These are phyloP conservation scores for Mycena pura DNA, from an alignment of 768 basidiomycete genomes.

Conservation along the genomic window DNA sequence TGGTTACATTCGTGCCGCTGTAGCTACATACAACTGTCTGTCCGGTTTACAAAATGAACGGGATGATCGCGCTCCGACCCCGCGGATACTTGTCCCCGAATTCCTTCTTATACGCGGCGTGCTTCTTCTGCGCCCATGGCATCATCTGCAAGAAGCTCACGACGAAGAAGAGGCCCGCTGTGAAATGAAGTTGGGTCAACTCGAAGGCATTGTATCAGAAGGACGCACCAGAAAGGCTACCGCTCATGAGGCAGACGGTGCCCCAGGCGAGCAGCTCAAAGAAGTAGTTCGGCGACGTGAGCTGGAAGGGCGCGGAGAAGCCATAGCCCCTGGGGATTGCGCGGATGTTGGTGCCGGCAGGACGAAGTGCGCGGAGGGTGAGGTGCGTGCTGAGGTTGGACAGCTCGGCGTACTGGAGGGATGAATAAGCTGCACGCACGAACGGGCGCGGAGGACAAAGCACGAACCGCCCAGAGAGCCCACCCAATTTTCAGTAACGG, in stretches of 20 bases:
- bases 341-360: conserved; percentile 76
- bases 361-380: conserved; percentile 83
- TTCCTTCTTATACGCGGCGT: conserved; percentile 88
- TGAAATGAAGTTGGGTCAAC: neutral
- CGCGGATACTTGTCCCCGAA: conserved; percentile 87
- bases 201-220: too few species aligned
- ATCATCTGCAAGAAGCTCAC: conserved; percentile 74
- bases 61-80: conserved; percentile 79
- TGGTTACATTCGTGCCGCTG: too few species aligned
- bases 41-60: conserved; percentile 68
- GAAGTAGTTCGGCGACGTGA: conserved; percentile 94
- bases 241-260: conserved; percentile 76
- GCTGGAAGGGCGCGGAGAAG: conserved; percentile 61
- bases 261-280: conserved; percentile 87
- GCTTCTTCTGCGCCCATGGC: conserved; percentile 92
- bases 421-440: neutral
- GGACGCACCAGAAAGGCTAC: conserved; percentile 70
- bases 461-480: conserved; percentile 78
- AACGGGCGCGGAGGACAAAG: neutral
- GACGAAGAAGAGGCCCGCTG: conserved; percentile 70
- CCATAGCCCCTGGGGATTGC: conserved; percentile 94
- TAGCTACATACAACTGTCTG: too few species aligned
- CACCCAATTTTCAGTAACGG: conserved; percentile 71
- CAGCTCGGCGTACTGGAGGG: conserved; percentile 76
- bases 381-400: conserved; percentile 88